Evolutionary conservation across 23 red algal species (phyloP).

Genomic region (Agarophyton chilense): DNA sequence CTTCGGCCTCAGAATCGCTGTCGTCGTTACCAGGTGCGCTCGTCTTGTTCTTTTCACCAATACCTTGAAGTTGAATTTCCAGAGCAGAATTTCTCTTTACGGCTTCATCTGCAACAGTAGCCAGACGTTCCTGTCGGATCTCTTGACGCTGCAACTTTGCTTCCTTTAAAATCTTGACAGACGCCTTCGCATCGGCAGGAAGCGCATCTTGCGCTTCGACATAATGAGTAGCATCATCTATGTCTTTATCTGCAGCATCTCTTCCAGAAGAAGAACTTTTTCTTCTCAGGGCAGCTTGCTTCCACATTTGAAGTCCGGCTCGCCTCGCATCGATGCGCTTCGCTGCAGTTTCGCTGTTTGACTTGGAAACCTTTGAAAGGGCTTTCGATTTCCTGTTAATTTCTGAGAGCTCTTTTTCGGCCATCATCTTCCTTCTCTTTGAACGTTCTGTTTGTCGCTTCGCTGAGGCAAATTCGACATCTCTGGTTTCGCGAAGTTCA

Average conservation of each 20-base stretch:
- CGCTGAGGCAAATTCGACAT: slow-evolving; percentile 67
- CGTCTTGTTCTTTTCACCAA: slow-evolving; percentile 6
- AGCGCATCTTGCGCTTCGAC: slow-evolving; percentile 25
- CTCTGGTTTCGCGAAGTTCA: slow-evolving; percentile 60
- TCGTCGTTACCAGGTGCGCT: slow-evolving; percentile 4
- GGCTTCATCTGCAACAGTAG: slow-evolving; percentile 3
- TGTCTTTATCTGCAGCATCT: slow-evolving; percentile 8
- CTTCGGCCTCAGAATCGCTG: slow-evolving; percentile 59
- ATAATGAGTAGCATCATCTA: slow-evolving; percentile 9
- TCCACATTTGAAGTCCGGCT: slow-evolving; percentile 50
- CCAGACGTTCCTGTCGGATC: slow-evolving; percentile 49
- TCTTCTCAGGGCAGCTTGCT: slow-evolving; percentile 27
- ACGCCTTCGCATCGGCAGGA: slow-evolving; percentile 22
- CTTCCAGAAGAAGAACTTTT: not conserved
- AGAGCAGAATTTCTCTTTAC: slow-evolving; percentile 21
- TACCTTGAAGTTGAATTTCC: slow-evolving; percentile 8
- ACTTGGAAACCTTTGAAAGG: not conserved
- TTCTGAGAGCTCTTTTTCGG: not conserved
- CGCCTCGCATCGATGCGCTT: slow-evolving; percentile 26
- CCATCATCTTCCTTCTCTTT: slow-evolving; percentile 65
- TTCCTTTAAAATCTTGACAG: slow-evolving; percentile 72
- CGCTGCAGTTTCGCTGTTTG: not conserved
- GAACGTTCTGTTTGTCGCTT: slow-evolving; percentile 30
- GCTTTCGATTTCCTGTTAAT: slow-evolving; percentile 22
- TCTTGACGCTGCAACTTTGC: slow-evolving; percentile 67